Evolutionary conservation across 2,329 filamentous ascomycete species (phyloP), one percentile per base, ranked within the genome.

Genomic region (Botryotinia narcissicola): DNA sequence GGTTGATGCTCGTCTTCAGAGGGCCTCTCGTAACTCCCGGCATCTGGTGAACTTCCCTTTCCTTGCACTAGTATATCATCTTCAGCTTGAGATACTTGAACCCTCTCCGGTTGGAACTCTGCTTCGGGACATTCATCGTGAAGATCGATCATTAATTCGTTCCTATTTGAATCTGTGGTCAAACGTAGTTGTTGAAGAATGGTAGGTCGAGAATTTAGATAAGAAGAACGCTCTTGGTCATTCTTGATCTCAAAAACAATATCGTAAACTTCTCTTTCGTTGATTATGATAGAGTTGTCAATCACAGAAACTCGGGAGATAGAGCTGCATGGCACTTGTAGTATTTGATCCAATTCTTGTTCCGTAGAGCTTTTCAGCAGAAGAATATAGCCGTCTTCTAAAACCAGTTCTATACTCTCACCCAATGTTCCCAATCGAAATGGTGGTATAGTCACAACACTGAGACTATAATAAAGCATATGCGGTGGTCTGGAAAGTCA

Each of bases 331-430:
- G 71, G 69, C 22, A 75, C 44, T 60, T 76, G 70, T 7, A 74
- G 72, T 48, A 67, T 68, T 54, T 76, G 74, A 54, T 74, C 70
- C 37, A 74, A 73, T 14, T 63, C 51, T 25, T 72, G 18, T 37
- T 44, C 40, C n/a, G 54, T 71, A 35, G 67, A 72, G 20, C 70
- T 54, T n/a, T 70, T 57, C 40, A 48, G 71, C 9, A 75, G 20
- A 12, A 68, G 63, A 25, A 75, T 54, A 59, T 62, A 70, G 29
- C 59, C 61, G 69, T 32, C 46, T 18, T 73, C 73, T 1, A 73
- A n/a, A 37, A 71, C 42, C 16, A 74, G 42, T 29, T 69, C 60
- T 8, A 71, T 18, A 37, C 68, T 70, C 22, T 69, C 46, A 35
- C 64, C 72, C 6, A 32, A 8, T 22, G 3, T 73, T 44, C 70